Evolutionary conservation across 2,329 filamentous ascomycete species (phyloP), one percentile per base, ranked within the genome.

Genomic region (Phoma herbarum): DNA sequence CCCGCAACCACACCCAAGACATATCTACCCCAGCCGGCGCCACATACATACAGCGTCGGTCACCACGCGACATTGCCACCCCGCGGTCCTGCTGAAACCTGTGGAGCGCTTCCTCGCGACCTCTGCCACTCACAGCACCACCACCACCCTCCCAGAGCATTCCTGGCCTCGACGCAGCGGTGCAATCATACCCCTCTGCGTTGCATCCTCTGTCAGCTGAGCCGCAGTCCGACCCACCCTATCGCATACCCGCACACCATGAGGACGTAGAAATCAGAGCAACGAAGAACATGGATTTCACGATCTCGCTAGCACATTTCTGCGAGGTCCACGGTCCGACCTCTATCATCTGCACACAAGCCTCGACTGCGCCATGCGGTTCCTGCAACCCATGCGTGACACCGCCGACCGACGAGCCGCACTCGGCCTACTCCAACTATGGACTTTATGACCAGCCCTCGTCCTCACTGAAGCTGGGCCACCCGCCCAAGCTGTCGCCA

Each of bases 311-410:
- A 63, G 85, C 85, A 64, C 85, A 87, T 77, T 87, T 87, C 74
- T 87, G 85, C 76, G 85, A 87, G 77, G 79, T 84, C 74, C 84
- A 87, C 81, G 85, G 85, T 72, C 85, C 85, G 18, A 87, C 84
- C 51, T 86, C 84, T 56, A 85, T 86, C 73, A 83, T 87, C 64
- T 86, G 85, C 75, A 86, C 85, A 58, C 84, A 86, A 72, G 82
- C 85, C 63, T 78, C 83, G 47, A 83, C 83, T 14, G 78, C 84
- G 57, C 78, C 83, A 55, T 87, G 85, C 69, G 73, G 77, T 45
- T 80, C 83, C 68, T 87, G 85, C 72, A 80, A 80, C 63, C 77
- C 81, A 57, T 77, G 78, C 69, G 74, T 78, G 39, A 80, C 79
- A 39, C 77, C 79, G 52, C 74, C 75, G 10, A 73, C 74, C 45